Conservation (phyloP, 2,329 filamentous ascomycete genomes). For the Paraphoma sp. region DNA sequence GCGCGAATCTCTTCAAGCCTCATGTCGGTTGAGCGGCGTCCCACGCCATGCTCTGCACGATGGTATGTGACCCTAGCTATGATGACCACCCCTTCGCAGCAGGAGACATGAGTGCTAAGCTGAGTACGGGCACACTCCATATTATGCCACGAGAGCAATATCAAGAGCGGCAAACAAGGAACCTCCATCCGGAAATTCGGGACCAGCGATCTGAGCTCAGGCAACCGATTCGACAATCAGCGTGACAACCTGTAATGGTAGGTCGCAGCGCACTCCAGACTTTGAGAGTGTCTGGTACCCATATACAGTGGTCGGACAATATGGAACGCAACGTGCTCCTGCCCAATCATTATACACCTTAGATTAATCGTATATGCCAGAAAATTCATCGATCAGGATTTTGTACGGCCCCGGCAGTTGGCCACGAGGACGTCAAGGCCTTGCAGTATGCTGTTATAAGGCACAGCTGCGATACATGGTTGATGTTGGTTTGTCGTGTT, state of each 20-base stretch:
- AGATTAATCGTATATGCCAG: constrained; percentile 39
- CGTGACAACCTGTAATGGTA: constrained; percentile 17
- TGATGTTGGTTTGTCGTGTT: constrained; percentile 9
- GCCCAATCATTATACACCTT: constrained; percentile 35
- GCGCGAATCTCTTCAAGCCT: neutral
- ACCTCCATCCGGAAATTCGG: constrained; percentile 16
- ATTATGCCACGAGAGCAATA: constrained; percentile 19
- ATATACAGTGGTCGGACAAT: constrained; percentile 23
- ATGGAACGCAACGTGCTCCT: constrained; percentile 20
- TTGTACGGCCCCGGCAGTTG: constrained; percentile 35
- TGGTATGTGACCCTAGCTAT: neutral
- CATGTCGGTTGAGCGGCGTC: neutral
- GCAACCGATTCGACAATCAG: constrained; percentile 14
- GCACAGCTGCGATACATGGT: constrained; percentile 22
- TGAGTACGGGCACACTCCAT: constrained; percentile 3
- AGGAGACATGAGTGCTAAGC: constrained; percentile 13
- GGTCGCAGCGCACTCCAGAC: constrained; percentile 18
- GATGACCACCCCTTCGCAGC: neutral
- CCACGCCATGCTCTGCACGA: neutral
- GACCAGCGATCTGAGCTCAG: constrained; percentile 1
- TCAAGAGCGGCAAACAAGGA: constrained; percentile 13
- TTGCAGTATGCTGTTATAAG: constrained; percentile 32
- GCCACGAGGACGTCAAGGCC: constrained; percentile 13
- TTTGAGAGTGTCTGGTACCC: constrained; percentile 16
- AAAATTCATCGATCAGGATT: constrained; percentile 27